A percentile compares a stretch with the other conserved stretches of the same genome.
These are phyloP conservation scores for Aspergillus unguis DNA, from an alignment of 2,329 filamentous ascomycete genomes.

Conservation along the genomic window DNA sequence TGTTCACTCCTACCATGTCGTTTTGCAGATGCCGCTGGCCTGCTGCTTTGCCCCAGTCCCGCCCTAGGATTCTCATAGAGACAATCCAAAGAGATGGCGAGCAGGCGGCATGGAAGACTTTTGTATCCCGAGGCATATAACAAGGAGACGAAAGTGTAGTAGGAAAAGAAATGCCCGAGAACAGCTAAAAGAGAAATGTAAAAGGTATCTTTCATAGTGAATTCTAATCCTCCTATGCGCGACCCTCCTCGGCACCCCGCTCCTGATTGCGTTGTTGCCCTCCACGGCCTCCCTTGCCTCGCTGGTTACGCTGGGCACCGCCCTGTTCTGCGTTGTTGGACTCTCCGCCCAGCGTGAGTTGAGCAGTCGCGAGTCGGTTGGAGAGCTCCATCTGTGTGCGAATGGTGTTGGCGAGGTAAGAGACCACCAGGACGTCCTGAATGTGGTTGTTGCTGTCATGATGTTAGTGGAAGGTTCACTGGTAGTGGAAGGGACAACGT, in stretches of 20 bases:
- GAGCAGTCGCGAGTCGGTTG: constrained; percentile 84
- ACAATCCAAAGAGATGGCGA: constrained; percentile 4
- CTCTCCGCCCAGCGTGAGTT: constrained; percentile 57
- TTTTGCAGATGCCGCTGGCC: constrained; percentile 1
- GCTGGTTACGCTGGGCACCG: constrained; percentile 35
- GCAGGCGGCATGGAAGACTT: constrained; percentile 13
- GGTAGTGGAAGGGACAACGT: constrained; percentile 33
- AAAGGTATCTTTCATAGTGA: constrained; percentile 25
- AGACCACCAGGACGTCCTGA: constrained; percentile 96
- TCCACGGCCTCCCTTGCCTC: constrained; percentile 42
- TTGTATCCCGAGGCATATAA: constrained; percentile 18
- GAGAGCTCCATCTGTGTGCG: constrained; percentile 98
- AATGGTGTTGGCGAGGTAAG: constrained; percentile 97
- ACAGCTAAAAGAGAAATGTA: constrained; percentile 13
- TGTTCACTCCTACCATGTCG: constrained; percentile 4
- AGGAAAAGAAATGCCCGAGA: constrained; percentile 19
- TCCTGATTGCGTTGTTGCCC: constrained; percentile 40
- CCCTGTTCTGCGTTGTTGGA: constrained; percentile 34
- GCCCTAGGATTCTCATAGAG: background rate
- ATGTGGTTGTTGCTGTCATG: constrained; percentile 85
- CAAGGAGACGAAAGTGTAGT: constrained; percentile 8
- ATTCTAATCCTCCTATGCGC: constrained; percentile 29
- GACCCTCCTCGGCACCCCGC: constrained; percentile 36
- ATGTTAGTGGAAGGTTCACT: constrained; percentile 26
- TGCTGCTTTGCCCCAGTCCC: background rate